Evolutionary conservation across 495 filamentous ascomycete genomes (phyloP), one percentile per base, ranked within the genome.

Genomic region (Penicillium macrosclerotiorum): DNA sequence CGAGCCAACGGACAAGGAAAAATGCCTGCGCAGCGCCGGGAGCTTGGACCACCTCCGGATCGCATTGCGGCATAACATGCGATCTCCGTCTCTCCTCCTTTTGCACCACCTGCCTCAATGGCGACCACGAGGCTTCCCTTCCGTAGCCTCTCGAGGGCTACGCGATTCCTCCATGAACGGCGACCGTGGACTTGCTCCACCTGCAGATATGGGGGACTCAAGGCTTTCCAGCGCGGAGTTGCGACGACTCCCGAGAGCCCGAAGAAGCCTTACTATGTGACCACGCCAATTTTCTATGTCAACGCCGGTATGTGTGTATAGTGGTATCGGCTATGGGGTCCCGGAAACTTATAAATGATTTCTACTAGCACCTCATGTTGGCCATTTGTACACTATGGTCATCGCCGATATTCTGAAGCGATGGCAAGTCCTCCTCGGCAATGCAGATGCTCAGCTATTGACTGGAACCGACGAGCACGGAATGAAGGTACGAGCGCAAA

Each of bases 401-500:
- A 74, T 97, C 37, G 77, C 89, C 41, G 93, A 98, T 65, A 81
- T 95, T 51, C 68, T 96, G 54, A 97, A 96, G 65, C 78, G 93
- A 67, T 98, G 90, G 90, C 84, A 95, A 55, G 67, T 77, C n/a
- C 72, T 96, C 12, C 69, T 82, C 36, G 89, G 89, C 4, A 76
- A 78, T 20, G 57, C 48, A 5, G 68, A 73, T 32, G 88, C 91
- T 3, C 74, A 89, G 51, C 71, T 97, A 4, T 81, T 83, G 57
- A 98, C 94, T 0, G 93, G 93, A 22, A 96, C 90, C n/a, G 93
- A 98, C 64, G 93, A 98, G 61, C 91, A 98, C 62, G 93, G 93
- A 13, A 90, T 95, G 83, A 97, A 98, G 70, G 78, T 80, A 60
- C 6, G n/a, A n/a, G n/a, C n/a, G n/a, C n/a, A n/a, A 27, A 13